phyloP scores from a whole-genome alignment of 495 filamentous ascomycete species.

The Tuber microsphaerosporum region DNA sequence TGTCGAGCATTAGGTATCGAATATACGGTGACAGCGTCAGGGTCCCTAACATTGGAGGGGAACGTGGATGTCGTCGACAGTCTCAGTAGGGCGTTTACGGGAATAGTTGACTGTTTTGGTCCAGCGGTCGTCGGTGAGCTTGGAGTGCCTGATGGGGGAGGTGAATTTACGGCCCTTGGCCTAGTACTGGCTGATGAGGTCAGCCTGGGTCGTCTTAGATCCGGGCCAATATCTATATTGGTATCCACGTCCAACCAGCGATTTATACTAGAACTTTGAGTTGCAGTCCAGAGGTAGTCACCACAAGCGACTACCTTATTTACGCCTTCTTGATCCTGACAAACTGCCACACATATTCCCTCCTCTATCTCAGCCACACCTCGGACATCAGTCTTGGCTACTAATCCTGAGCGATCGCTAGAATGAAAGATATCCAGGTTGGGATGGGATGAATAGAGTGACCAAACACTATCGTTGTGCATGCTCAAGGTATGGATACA shows the following conservation, averaged over 20 bases:
- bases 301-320: constrained; percentile 73
- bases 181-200: constrained; percentile 35
- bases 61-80: constrained; percentile 79
- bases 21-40: constrained; percentile 49
- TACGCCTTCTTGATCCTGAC: constrained; percentile 79
- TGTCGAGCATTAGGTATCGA: constrained; percentile 51
- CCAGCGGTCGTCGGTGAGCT: constrained; percentile 18
- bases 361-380: constrained; percentile 69
- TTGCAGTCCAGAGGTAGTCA: constrained; percentile 88
- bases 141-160: constrained; percentile 44
- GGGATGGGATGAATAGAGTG: constrained; percentile 81
- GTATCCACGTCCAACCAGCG: constrained; percentile 86
- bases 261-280: constrained; percentile 88
- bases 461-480: constrained; percentile 98
- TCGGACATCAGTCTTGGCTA: constrained; percentile 88
- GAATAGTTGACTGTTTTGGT: constrained; percentile 56
- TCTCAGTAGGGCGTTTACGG: constrained; percentile 64
- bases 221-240: constrained; percentile 48
- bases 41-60: constrained; percentile 50
- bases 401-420: constrained; percentile 78
- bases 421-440: constrained; percentile 86
- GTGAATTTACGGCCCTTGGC: constrained; percentile 40
- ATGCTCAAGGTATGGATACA: constrained; percentile 97
- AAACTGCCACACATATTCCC: constrained; percentile 75
- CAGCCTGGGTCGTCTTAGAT: constrained; percentile 29